phyloP scores from a whole-genome alignment of 345 rosid species.

The Populus euphratica region DNA sequence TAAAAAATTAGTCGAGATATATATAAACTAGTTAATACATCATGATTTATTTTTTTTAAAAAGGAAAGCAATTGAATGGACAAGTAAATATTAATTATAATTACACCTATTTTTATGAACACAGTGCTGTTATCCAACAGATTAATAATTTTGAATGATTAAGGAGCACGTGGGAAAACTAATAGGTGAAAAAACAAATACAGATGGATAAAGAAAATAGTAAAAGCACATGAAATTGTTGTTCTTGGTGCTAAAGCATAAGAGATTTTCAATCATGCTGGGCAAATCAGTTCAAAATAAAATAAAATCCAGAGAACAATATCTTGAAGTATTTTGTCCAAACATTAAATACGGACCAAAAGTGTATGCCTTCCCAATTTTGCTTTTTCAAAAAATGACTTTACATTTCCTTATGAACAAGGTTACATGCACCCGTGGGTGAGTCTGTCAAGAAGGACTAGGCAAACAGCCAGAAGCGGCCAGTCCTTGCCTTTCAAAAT shows the following conservation, averaged over 20 bases:
- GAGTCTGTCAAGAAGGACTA: slow-evolving; percentile 42
- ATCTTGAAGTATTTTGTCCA: background rate
- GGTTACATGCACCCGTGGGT: background rate
- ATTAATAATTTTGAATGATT: background rate
- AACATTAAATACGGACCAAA: background rate
- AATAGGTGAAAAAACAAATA: no score
- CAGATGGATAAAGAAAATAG: background rate
- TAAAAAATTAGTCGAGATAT: accelerated
- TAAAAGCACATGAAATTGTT: background rate
- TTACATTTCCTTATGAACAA: background rate
- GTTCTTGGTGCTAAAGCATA: background rate
- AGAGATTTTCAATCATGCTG: background rate
- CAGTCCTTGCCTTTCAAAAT: slow-evolving; percentile 34
- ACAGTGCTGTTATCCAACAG: no score
- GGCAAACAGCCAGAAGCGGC: slow-evolving; percentile 44
- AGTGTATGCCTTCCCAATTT: background rate
- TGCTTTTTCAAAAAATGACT: background rate
- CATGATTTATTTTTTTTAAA: no score
- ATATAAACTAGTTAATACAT: accelerated
- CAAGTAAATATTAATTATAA: no score
- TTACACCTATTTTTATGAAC: background rate
- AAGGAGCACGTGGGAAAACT: background rate
- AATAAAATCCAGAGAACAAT: background rate
- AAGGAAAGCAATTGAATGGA: background rate
- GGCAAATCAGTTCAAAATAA: background rate